A percentile compares a stretch with the other conserved stretches of the same genome.
phyloP scores from a whole-genome alignment of 192 early-diverging fungal species.

The Backusella circina region DNA sequence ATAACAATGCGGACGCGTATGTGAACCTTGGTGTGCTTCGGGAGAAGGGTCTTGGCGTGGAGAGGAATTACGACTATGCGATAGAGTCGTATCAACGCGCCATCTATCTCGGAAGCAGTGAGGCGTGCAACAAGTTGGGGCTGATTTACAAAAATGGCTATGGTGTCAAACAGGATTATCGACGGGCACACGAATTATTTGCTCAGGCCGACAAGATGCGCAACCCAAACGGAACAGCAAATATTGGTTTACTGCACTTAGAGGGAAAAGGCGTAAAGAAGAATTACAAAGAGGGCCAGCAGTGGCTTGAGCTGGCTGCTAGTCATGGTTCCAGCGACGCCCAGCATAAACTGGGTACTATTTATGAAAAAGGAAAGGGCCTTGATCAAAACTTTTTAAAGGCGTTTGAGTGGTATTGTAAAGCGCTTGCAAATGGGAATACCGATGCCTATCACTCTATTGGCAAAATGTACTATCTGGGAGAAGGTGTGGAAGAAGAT shows the following conservation, averaged over 20 bases:
- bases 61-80: neutral
- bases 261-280: neutral
- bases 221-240: neutral
- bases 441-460: neutral
- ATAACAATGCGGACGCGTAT: neutral
- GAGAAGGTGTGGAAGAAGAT: neutral
- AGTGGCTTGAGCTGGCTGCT: neutral
- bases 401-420: neutral
- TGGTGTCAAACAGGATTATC: neutral
- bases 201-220: slow-evolving; percentile 1
- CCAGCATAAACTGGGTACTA: neutral
- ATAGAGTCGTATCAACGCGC: neutral
- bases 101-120: neutral
- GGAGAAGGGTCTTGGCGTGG: neutral
- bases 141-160: neutral
- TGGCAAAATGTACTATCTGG: neutral
- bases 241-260: neutral
- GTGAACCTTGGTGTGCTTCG: neutral
- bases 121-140: neutral
- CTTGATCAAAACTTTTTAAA: neutral
- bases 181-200: neutral
- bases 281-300: neutral
- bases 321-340: neutral
- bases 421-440: neutral
- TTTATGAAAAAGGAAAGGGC: neutral